Conservation (phyloP, 2,329 filamentous ascomycete species). For the Fusarium kyushuense region DNA sequence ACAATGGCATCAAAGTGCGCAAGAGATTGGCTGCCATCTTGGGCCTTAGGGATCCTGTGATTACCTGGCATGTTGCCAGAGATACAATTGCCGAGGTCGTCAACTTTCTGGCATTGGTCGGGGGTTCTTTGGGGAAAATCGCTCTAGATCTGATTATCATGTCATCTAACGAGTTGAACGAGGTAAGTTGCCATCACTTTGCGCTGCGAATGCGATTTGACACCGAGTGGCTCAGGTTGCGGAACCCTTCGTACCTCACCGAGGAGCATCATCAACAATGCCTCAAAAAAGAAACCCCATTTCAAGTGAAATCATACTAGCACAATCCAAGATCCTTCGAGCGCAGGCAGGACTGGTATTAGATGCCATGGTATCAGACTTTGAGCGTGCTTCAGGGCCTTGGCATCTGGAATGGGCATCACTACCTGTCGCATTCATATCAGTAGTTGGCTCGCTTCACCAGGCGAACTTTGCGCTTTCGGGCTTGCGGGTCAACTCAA, state of each 20-base stretch:
- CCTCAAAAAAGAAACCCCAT: constrained; percentile 71
- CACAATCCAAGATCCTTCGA: constrained; percentile 58
- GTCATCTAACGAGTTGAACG: constrained; percentile 65
- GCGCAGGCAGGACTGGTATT: constrained; percentile 1
- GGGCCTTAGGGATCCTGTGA: constrained; percentile 61
- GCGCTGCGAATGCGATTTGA: constrained; percentile 52
- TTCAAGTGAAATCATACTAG: constrained; percentile 67
- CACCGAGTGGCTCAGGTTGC: constrained; percentile 62
- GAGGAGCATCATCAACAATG: constrained; percentile 68
- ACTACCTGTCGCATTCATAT: constrained; percentile 65
- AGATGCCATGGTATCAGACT: constrained; percentile 65
- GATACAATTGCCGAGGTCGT: constrained; percentile 66
- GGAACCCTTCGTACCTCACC: constrained; percentile 64
- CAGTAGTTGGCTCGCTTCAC: constrained; percentile 63
- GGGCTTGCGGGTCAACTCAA: constrained; percentile 63
- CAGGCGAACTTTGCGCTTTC: constrained; percentile 66
- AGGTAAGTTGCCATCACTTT: constrained; percentile 33
- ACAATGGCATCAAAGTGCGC: constrained; percentile 62
- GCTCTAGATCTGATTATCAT: constrained; percentile 68
- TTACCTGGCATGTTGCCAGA: constrained; percentile 69
- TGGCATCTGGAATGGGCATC: constrained; percentile 71
- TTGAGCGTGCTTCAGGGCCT: constrained; percentile 68
- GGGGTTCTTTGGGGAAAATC: constrained; percentile 66
- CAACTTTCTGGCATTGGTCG: constrained; percentile 66
- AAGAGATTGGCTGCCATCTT: constrained; percentile 63